Conservation (phyloP, 495 filamentous ascomycete species). For the Aspergillus baeticus region DNA sequence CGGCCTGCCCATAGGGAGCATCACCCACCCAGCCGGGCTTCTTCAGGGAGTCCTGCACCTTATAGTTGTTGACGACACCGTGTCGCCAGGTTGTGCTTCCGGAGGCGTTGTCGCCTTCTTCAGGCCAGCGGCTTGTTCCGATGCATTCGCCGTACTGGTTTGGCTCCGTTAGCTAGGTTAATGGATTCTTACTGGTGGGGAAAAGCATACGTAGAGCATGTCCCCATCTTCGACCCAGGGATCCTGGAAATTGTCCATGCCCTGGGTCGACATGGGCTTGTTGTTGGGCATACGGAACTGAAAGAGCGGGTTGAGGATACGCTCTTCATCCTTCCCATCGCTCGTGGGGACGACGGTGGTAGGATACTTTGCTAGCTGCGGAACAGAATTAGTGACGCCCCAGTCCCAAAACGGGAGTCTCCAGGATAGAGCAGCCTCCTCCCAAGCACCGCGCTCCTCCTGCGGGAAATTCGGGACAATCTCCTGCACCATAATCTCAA, state of each 20-base stretch:
- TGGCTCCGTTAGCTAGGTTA: background rate
- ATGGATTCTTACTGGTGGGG: background rate
- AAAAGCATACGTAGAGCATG: background rate
- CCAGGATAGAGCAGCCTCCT: background rate
- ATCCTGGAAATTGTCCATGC: background rate
- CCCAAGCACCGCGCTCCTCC: background rate
- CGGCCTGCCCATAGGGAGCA: background rate
- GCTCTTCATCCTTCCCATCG: background rate
- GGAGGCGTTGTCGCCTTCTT: background rate
- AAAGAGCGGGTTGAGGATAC: background rate
- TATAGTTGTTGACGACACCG: background rate
- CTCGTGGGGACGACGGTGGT: background rate
- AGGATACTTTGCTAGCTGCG: background rate
- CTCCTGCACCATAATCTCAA: background rate
- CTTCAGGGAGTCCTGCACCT: background rate
- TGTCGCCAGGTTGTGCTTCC: background rate
- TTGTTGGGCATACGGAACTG: background rate
- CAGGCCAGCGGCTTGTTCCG: background rate
- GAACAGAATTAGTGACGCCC: background rate
- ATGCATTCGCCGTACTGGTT: background rate
- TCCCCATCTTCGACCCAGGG: background rate
- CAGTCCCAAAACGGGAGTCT: background rate
- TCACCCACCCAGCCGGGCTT: background rate
- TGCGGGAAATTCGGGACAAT: background rate
- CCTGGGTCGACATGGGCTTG: background rate